Percentiles rank a stretch among this genome's conserved stretches.
Conservation (phyloP, 2,329 filamentous ascomycete genomes). For the Exophiala sideris region DNA sequence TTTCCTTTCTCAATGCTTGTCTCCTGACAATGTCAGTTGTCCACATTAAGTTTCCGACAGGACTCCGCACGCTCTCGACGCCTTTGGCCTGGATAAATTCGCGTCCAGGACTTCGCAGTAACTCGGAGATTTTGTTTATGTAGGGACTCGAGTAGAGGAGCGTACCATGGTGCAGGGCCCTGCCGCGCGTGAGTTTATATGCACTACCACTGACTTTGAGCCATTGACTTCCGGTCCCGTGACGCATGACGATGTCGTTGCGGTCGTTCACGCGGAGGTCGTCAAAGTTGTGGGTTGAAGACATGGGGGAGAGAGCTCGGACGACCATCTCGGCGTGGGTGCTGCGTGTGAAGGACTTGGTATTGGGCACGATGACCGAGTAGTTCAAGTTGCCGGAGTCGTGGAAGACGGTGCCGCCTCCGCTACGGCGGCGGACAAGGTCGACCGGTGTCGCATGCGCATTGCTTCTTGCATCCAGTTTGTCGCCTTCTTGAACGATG, state of each 20-base stretch:
- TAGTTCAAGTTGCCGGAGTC: slow-evolving; percentile 93
- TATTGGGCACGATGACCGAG: slow-evolving; percentile 78
- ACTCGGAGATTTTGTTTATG: slow-evolving; percentile 62
- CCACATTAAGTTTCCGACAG: slow-evolving; percentile 68
- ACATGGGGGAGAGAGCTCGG: slow-evolving; percentile 60
- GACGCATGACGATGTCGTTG: slow-evolving; percentile 84
- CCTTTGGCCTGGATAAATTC: slow-evolving; percentile 75
- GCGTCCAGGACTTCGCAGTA: slow-evolving; percentile 75
- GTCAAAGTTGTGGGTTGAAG: slow-evolving; percentile 47
- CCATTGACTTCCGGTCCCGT: slow-evolving; percentile 34
- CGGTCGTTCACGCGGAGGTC: slow-evolving; percentile 76
- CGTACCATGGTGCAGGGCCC: slow-evolving; percentile 89
- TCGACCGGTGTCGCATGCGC: slow-evolving; percentile 38
- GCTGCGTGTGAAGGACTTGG: slow-evolving; percentile 70
- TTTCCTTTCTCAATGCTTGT: slow-evolving; percentile 2
- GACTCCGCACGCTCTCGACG: slow-evolving; percentile 85
- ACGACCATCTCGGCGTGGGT: slow-evolving; percentile 92
- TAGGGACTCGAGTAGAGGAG: slow-evolving; percentile 78
- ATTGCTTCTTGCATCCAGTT: not conserved
- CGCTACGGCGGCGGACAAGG: slow-evolving; percentile 79
- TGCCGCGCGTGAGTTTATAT: slow-evolving; percentile 80
- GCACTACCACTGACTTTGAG: slow-evolving; percentile 91
- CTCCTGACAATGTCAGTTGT: slow-evolving; percentile 5
- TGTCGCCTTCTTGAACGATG: not conserved
- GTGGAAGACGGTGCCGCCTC: slow-evolving; percentile 92